phyloP scores from a whole-genome alignment of 1,139 yeast species.

The Arxiozyma heterogenica region DNA sequence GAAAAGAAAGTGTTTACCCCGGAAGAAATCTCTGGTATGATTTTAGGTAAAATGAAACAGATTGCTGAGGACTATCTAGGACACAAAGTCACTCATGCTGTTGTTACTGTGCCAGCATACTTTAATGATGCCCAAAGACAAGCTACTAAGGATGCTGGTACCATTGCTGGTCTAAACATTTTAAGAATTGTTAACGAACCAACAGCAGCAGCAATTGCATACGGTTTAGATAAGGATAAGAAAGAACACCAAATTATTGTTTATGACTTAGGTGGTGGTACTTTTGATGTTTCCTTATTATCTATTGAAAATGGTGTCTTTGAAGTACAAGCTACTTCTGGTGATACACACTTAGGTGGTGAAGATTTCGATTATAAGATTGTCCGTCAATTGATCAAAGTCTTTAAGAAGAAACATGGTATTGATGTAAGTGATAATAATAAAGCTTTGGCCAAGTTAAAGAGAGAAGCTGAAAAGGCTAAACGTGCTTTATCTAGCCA shows the following conservation, averaged over 20 bases:
- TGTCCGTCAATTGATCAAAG: slow-evolving; percentile 74
- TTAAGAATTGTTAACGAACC: slow-evolving; percentile 93
- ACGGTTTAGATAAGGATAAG: slow-evolving; percentile 83
- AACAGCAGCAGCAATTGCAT: slow-evolving; percentile 94
- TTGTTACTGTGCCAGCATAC: slow-evolving; percentile 93
- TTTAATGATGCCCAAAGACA: slow-evolving; percentile 96
- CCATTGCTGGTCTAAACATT: slow-evolving; percentile 85
- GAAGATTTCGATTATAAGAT: slow-evolving; percentile 91
- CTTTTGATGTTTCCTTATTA: slow-evolving; percentile 83
- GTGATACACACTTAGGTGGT: slow-evolving; percentile 96
- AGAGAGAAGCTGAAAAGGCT: slow-evolving; percentile 95
- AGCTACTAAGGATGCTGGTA: slow-evolving; percentile 86
- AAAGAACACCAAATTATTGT: slow-evolving; percentile 85
- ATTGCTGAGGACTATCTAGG: slow-evolving; percentile 91
- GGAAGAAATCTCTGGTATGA: slow-evolving; percentile 89
- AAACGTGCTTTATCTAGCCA: slow-evolving; percentile 90
- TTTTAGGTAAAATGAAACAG: slow-evolving; percentile 82
- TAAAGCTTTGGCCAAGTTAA: slow-evolving; percentile 79
- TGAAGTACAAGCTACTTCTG: slow-evolving; percentile 91
- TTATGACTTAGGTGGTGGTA: slow-evolving; percentile 95
- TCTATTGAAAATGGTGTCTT: slow-evolving; percentile 90
- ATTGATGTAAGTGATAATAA: slow-evolving; percentile 66
- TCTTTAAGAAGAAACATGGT: slow-evolving; percentile 81
- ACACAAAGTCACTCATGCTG: slow-evolving; percentile 83
- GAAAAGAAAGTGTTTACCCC: slow-evolving; percentile 71